Percentiles rank a stretch among this genome's conserved stretches.
phyloP scores from a whole-genome alignment of 257 asterid species.

The Jacaranda mimosifolia region DNA sequence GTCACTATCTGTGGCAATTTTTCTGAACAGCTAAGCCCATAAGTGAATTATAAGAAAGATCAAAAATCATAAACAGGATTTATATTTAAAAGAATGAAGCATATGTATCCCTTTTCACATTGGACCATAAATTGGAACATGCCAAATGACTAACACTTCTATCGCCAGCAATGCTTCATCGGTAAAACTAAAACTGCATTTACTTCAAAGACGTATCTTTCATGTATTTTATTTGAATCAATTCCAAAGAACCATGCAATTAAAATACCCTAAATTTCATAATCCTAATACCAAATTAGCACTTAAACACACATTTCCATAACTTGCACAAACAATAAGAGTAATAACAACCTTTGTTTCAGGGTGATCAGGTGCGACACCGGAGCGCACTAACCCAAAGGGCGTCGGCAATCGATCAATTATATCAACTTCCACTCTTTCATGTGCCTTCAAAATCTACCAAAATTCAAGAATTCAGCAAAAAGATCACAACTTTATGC shows the following conservation, averaged over 20 bases:
- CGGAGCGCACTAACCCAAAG: constrained; percentile 92
- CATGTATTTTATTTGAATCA: background rate
- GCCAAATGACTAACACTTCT: background rate
- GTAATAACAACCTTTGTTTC: constrained; percentile 77
- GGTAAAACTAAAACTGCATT: constrained; percentile 17
- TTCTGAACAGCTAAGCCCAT: constrained; percentile 53
- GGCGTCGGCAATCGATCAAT: constrained; percentile 95
- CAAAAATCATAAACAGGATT: background rate
- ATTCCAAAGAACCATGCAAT: constrained; percentile 5
- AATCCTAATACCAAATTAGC: constrained; percentile 12
- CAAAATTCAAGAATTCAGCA: constrained; percentile 12
- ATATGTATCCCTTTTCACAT: background rate
- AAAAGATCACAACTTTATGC: constrained; percentile 15
- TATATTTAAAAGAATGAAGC: constrained; percentile 1
- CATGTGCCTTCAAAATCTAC: constrained; percentile 81
- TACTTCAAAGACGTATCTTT: background rate
- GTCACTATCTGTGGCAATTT: constrained; percentile 74
- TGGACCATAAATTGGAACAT: background rate
- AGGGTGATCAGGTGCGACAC: constrained; percentile 98
- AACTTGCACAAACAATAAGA: background rate
- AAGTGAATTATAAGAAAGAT: constrained; percentile 36
- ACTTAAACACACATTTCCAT: background rate
- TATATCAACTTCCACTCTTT: constrained; percentile 79
- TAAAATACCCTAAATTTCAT: constrained; percentile 8
- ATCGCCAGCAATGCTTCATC: constrained; percentile 21